phyloP scores from a whole-genome alignment of 805 yeast species.

The Tetrapisispora taiwanensis region DNA sequence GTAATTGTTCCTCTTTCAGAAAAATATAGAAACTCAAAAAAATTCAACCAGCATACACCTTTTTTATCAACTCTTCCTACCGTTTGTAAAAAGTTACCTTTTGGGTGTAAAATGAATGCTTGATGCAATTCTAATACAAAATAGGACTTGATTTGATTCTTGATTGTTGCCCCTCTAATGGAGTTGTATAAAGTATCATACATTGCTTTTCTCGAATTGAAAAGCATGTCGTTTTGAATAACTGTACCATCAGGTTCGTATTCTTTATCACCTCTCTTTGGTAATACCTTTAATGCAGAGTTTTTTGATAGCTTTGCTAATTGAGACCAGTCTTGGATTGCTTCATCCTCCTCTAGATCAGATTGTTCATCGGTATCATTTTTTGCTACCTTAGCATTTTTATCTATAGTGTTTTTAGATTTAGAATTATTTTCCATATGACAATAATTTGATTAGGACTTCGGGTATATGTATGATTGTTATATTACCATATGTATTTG shows the following conservation, averaged over 20 bases:
- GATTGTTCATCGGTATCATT: neutral
- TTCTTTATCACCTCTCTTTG: slow-evolving; percentile 77
- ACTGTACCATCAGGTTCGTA: slow-evolving; percentile 72
- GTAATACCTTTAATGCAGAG: slow-evolving; percentile 25
- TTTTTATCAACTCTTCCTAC: slow-evolving; percentile 51
- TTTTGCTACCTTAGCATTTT: neutral
- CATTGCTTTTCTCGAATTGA: slow-evolving; percentile 58
- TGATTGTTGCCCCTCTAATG: slow-evolving; percentile 37
- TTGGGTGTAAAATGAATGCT: slow-evolving; percentile 40
- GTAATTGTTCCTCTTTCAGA: slow-evolving; percentile 68
- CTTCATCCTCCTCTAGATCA: slow-evolving; percentile 30
- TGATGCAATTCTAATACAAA: slow-evolving; percentile 30
- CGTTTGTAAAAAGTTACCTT: slow-evolving; percentile 64
- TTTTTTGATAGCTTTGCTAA: slow-evolving; percentile 22
- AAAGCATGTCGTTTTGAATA: slow-evolving; percentile 39
- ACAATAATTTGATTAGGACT: too few relatives aligned
- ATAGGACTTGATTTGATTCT: slow-evolving; percentile 43
- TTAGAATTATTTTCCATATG: too few relatives aligned
- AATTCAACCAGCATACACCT: slow-evolving; percentile 42
- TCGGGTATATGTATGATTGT: too few relatives aligned
- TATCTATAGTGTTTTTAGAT: neutral
- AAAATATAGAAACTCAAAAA: slow-evolving; percentile 66
- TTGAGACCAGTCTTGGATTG: slow-evolving; percentile 45
- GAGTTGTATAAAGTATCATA: slow-evolving; percentile 47
- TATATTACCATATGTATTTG: too few relatives aligned